Percentiles rank a stretch among this genome's conserved stretches.
phyloP scores from a whole-genome alignment of 495 filamentous ascomycete genomes.

The Daldinia bambusicola region DNA sequence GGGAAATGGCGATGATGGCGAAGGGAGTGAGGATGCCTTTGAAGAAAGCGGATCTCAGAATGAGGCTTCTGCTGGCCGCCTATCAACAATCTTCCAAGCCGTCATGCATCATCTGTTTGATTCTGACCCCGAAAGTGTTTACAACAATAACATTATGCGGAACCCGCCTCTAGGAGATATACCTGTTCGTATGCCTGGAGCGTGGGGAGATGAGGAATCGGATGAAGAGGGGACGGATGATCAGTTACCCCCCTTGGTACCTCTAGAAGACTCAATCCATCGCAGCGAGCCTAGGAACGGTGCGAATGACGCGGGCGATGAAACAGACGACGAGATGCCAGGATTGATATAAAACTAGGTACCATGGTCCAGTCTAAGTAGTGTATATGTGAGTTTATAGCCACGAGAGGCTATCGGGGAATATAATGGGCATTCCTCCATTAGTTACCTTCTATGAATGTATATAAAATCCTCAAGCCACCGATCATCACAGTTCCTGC shows the following conservation, averaged over 20 bases:
- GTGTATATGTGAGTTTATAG: background rate
- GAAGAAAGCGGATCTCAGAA: background rate
- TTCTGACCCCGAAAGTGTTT: background rate
- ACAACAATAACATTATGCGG: background rate
- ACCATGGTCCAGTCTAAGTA: background rate
- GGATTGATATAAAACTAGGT: constrained; percentile 11
- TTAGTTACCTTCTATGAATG: background rate
- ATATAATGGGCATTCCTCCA: background rate
- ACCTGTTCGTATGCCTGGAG: constrained; percentile 31
- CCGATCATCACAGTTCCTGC: constrained; percentile 20
- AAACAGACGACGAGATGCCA: constrained; percentile 38
- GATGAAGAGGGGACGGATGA: constrained; percentile 9
- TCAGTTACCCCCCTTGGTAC: constrained; percentile 35
- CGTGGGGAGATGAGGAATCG: constrained; percentile 26
- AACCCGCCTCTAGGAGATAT: background rate
- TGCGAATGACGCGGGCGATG: background rate
- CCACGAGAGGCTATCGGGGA: background rate
- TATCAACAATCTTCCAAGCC: constrained; percentile 19
- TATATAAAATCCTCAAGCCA: background rate
- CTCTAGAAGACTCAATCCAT: background rate
- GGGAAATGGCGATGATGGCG: constrained; percentile 7
- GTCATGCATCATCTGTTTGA: constrained; percentile 35
- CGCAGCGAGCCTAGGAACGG: background rate
- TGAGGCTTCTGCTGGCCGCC: background rate
- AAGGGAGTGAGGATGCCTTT: constrained; percentile 1